Evolutionary conservation across 2,329 filamentous ascomycete genomes (phyloP), one percentile per base, ranked within the genome.

Genomic region (Magnaporthiopsis poae): DNA sequence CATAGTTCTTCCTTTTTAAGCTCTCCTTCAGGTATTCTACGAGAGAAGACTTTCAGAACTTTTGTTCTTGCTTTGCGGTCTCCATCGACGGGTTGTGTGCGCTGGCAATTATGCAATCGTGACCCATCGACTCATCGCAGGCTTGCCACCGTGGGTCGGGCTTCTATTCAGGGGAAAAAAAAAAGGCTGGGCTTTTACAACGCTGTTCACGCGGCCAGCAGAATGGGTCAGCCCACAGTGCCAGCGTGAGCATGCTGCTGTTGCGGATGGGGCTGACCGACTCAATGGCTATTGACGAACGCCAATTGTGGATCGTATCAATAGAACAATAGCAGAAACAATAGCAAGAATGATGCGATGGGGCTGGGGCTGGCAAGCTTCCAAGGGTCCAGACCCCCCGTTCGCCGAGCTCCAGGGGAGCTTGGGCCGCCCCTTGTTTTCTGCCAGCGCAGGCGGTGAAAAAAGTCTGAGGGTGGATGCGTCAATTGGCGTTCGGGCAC

Each of bases 391-490:
- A 56, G 46, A 25, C 18, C 46, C 39, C 46, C 39, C 5, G 46
- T 25, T 25, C 46, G 46, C 46, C 46, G 46, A 56, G 46, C 18
- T 33, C 35, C 33, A 21, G 15, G 61, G 61, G 61, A 62, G 61
- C 61, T 62, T 62, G 61, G 61, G 61, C 61, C 61, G 29, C 13
- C 33, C 61, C 61, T 33, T n/a, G 33, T 62, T 62, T 62, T 62
- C 46, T 56, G 46, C 46, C 46, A 56, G 46, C 18, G 46, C 46
- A 4, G 46, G 46, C 46, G 46, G 46, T 56, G 46, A 56, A 56
- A n/a, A 56, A 56, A 56, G 46, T 56, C 18, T n/a, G 46, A n/a
- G 46, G 36, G 46, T n/a, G 46, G 46, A 21, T 52, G 46, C 46
- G 46, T 56, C 46, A 25, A 56, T 56, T 56, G 46, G 46, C 46